A percentile compares a stretch with the other conserved stretches of the same genome.
These are phyloP conservation scores for Pyronema domesticum DNA, from an alignment of 495 filamentous ascomycete genomes.

Conservation along the genomic window DNA sequence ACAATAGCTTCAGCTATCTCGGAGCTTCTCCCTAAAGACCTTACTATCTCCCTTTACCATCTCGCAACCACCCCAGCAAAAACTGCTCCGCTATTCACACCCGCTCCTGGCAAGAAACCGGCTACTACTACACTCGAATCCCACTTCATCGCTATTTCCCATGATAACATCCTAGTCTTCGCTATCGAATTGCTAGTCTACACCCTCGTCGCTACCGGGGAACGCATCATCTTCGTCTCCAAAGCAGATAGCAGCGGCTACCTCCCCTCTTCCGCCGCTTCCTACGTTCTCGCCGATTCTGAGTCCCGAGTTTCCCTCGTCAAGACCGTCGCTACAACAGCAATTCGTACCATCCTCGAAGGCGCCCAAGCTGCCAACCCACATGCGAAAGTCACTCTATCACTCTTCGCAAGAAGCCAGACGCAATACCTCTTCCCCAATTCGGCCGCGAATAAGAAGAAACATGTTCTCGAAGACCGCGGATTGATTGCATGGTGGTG, in stretches of 20 bases:
- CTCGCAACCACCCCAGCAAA: slow-evolving; percentile 65
- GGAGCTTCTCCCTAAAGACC: slow-evolving; percentile 48
- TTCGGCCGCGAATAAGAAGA: slow-evolving; percentile 63
- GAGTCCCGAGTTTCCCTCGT: slow-evolving; percentile 39
- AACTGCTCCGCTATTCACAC: slow-evolving; percentile 56
- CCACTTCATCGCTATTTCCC: slow-evolving; percentile 66
- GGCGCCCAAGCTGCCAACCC: slow-evolving; percentile 49
- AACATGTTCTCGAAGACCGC: slow-evolving; percentile 86
- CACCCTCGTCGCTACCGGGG: slow-evolving; percentile 37
- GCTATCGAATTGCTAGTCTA: slow-evolving; percentile 52
- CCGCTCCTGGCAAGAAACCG: slow-evolving; percentile 48
- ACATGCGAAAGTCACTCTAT: slow-evolving; percentile 43
- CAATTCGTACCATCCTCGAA: slow-evolving; percentile 55
- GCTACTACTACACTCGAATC: slow-evolving; percentile 70
- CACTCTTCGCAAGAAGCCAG: slow-evolving; percentile 82
- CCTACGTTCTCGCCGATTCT: slow-evolving; percentile 7
- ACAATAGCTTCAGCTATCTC: slow-evolving; percentile 39
- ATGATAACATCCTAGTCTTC: slow-evolving; percentile 39
- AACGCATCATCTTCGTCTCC: slow-evolving; percentile 78
- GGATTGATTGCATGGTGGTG: slow-evolving; percentile 93
- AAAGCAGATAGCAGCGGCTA: slow-evolving; percentile 96
- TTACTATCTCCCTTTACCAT: slow-evolving; percentile 62
- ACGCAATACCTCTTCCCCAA: slow-evolving; percentile 90
- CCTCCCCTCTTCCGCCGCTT: slow-evolving; percentile 30
- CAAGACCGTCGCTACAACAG: slow-evolving; percentile 50